Base-by-base conservation (phyloP, 148 eudicot species). In the Vaccinium macrocarpon region DNA sequence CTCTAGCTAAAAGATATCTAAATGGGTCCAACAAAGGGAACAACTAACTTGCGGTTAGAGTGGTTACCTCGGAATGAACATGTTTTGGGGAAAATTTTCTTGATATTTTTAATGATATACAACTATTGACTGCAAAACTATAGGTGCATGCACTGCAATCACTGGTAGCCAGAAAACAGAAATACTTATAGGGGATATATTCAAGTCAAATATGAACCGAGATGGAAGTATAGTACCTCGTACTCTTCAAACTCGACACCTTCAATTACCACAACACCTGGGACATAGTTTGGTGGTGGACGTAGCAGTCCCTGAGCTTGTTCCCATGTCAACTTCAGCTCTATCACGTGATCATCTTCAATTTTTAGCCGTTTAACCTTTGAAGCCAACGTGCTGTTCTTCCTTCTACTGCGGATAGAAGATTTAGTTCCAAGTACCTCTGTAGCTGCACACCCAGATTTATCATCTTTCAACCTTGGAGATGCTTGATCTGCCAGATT, bases 291-390 rank as follows among this genome's bases (percentile, higher is more conserved):
- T 55, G 59, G 73, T 72, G 87, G 88, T 56, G 92, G 82, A 62
- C 90, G 85, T 35, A 90, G 49, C 49, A 90, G 91, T 79, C 84
- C 91, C 71, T 89, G 92, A 55, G 88, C 92, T 84, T 86, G 88
- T 88, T 89, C 85, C 80, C 86, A 46, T 32, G 91, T 87, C 49
- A 90, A 83, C 52, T 82, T 81, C 53, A 89, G 81, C 82, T 88
- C 85, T 86, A 89, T 50, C 21, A 78, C 19, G 48, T 88, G 84
- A 52, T 83, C 80, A 52, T 80, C 86, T 76, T 86, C 85, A 53
- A 59, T 29, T 84, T 68, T 83, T 32, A 62, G 62, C 49, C 81
- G 80, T 84, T 91, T 89, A 57, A 72, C 81, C 85, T 75, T 87
- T 19, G 86, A 83, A 81, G 81, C 84, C 81, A 84, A 13, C 53